These are phyloP conservation scores for Colletotrichum chlorophyti DNA, from an alignment of 2,329 filamentous ascomycete species.

Conservation along the genomic window DNA sequence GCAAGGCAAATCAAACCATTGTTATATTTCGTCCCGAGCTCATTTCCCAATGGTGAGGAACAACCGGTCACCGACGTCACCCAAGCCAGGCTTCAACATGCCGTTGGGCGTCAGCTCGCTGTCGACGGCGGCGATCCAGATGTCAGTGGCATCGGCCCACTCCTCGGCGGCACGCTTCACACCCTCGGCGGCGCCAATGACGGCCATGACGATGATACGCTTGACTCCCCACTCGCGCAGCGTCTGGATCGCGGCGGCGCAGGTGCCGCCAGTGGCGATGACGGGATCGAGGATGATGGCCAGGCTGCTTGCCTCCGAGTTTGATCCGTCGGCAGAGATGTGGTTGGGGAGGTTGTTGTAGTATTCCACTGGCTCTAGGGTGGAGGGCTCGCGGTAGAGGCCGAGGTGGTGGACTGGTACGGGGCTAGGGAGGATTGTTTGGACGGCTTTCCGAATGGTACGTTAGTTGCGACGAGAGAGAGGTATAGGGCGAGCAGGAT, in stretches of 20 bases:
- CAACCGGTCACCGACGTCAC: slow-evolving; percentile 88
- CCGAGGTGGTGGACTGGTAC: slow-evolving; percentile 93
- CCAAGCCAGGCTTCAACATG: slow-evolving; percentile 90
- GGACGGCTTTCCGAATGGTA: slow-evolving; percentile 65
- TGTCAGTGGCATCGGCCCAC: slow-evolving; percentile 78
- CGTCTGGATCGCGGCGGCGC: slow-evolving; percentile 87
- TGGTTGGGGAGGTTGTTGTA: slow-evolving; percentile 96
- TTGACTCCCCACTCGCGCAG: slow-evolving; percentile 91
- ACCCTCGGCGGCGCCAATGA: slow-evolving; percentile 78
- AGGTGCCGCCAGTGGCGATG: slow-evolving; percentile 92
- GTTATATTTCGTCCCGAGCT: background rate
- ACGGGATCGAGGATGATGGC: slow-evolving; percentile 91
- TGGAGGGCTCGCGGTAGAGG: slow-evolving; percentile 88
- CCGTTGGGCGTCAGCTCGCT: slow-evolving; percentile 75
- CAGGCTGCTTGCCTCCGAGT: slow-evolving; percentile 53
- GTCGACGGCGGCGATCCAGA: slow-evolving; percentile 87
- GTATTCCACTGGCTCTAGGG: slow-evolving; percentile 91
- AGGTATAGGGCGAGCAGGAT: slow-evolving; percentile 28
- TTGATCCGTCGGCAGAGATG: slow-evolving; percentile 46
- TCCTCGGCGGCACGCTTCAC: slow-evolving; percentile 73
- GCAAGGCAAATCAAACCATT: background rate
- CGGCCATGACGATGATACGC: slow-evolving; percentile 76
- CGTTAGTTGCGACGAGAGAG: slow-evolving; percentile 22
- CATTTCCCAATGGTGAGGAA: slow-evolving; percentile 90
- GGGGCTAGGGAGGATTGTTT: slow-evolving; percentile 79